phyloP scores from a whole-genome alignment of 2,329 filamentous ascomycete species.

The Colletotrichum sp. region DNA sequence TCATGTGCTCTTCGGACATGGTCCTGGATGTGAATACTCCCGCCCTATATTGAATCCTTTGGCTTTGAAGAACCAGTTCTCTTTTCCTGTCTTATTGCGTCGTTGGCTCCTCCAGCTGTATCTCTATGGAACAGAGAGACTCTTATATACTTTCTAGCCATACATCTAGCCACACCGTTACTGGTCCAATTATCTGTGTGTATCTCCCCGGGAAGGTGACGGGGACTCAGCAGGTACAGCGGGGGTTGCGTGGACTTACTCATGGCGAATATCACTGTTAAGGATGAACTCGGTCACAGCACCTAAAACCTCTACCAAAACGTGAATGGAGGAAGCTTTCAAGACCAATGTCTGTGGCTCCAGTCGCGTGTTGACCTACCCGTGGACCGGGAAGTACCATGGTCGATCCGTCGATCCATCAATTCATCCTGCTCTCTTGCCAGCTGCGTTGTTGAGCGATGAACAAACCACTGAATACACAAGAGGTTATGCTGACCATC shows the following conservation, averaged over 20 bases:
- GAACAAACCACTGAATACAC: neutral
- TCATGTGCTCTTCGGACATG: neutral
- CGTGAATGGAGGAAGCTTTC: neutral
- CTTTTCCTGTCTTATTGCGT: neutral
- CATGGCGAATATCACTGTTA: neutral
- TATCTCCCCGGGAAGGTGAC: neutral
- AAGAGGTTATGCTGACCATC: rapidly evolving
- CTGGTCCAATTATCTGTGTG: neutral
- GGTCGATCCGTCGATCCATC: neutral
- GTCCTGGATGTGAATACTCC: neutral
- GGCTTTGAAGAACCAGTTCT: neutral
- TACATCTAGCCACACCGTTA: rapidly evolving
- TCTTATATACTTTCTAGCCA: neutral
- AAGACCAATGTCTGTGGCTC: neutral
- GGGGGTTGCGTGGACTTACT: neutral
- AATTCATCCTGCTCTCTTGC: neutral
- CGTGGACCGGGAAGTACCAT: neutral
- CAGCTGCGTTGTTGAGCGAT: neutral
- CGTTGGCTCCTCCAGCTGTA: neutral
- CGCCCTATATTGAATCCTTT: neutral
- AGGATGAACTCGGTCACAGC: neutral
- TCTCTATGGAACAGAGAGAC: neutral
- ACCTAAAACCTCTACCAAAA: neutral
- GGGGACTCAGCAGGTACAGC: neutral
- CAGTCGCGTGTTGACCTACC: neutral